Base-by-base conservation (phyloP, 495 filamentous ascomycete species). In the Trichocladium antarcticum region DNA sequence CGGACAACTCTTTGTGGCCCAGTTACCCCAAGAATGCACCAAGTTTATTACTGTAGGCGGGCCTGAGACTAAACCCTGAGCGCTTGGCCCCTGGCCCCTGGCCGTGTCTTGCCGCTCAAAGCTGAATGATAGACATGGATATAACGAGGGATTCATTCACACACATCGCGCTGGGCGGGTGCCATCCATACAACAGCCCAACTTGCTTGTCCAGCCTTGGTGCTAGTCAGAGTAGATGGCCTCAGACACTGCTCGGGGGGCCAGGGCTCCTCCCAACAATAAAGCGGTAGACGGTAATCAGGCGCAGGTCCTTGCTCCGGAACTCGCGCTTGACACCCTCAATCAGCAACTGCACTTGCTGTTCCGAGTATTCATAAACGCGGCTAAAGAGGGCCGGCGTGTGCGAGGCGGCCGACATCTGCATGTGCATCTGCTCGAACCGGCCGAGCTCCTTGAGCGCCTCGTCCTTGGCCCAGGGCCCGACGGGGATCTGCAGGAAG, bases 401-500 rank as follows among this genome's bases (percentile, higher is more conserved):
- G 42, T 57, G 52, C 17, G 62, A 67, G 17, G 50, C 36, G 11
- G 67, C 53, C 24, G 53, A 55, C 53, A 55, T 55, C 21, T 55
- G 53, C 53, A 55, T 55, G 34, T 55, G 53, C 31, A 55, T 9
- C 43, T 55, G 53, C 47, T 55, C 53, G 32, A 49, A 64, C 8
- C 56, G 52, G 3, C 77, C 77, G 22, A 80, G 61, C 56, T 76
- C 69, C 54, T 72, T 77, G 37, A 74, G 49, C 22, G 67, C 65
- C 12, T 59, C 58, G 34, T 81, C 74, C 15, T 60, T 64, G 6
- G 74, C 60, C 76, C 78, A 81, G 1, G 69, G 60, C 5, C 75
- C 75, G 29, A 80, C 53, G 7, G 76, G 75, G 54, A 63, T 61
- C 55, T 66, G 53, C 40, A 42, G 16, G 4, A 31, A 24, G 56